Percentiles rank a stretch among this genome's conserved stretches.
These are phyloP conservation scores for Septoria petroselini DNA, from an alignment of 2,329 filamentous ascomycete species.

Conservation along the genomic window DNA sequence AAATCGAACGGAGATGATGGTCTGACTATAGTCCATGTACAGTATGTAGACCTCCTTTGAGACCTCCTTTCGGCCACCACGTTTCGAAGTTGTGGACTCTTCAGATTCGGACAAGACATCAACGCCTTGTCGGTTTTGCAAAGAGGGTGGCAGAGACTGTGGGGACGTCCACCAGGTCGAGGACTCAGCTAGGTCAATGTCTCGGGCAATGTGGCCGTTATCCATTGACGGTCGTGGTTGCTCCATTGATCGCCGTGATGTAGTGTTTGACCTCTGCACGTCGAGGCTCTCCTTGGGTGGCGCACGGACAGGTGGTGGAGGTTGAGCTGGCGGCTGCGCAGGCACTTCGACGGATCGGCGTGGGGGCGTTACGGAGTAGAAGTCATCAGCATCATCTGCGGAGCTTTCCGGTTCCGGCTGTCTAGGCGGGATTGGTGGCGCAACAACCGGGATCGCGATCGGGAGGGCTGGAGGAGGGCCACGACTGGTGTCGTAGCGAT, in stretches of 20 bases:
- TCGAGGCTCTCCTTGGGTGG: constrained; percentile 55
- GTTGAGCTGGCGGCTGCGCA: constrained; percentile 46
- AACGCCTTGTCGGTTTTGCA: constrained; percentile 70
- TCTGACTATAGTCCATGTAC: constrained; percentile 95
- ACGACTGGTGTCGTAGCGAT: constrained; percentile 45
- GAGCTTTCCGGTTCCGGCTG: constrained; percentile 38
- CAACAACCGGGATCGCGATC: constrained; percentile 27
- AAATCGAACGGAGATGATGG: constrained; percentile 75
- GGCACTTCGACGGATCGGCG: constrained; percentile 39
- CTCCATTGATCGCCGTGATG: constrained; percentile 67
- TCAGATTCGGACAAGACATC: constrained; percentile 82
- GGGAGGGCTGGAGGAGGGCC: constrained; percentile 35
- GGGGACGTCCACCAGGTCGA: constrained; percentile 86
- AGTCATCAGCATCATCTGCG: constrained; percentile 48
- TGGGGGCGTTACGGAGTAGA: constrained; percentile 46
- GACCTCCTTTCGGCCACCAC: constrained; percentile 66
- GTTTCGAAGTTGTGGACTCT: constrained; percentile 67
- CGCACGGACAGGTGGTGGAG: constrained; percentile 39
- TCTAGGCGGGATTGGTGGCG: constrained; percentile 36
- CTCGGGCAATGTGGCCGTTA: constrained; percentile 81
- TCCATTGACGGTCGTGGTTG: constrained; percentile 66
- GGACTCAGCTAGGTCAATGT: constrained; percentile 72
- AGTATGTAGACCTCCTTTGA: constrained; percentile 83
- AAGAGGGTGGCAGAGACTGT: constrained; percentile 72
- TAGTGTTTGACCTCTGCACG: constrained; percentile 52